Base-by-base conservation (phyloP, 495 filamentous ascomycete genomes). In the Hypoxylon perforatum region DNA sequence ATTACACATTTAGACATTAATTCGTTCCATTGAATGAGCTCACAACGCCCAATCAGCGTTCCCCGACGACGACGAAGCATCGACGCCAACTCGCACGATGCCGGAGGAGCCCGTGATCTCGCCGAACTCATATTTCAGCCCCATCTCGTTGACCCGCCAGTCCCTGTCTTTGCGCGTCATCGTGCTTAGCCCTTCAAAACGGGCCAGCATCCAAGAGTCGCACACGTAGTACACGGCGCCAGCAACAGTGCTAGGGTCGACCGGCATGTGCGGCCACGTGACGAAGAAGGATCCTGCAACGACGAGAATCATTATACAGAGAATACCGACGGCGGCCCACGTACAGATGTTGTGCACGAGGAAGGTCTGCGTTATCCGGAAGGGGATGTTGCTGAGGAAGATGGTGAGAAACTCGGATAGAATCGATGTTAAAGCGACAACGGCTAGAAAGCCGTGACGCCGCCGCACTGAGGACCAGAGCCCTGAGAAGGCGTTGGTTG, bases 301-400 rank as follows among this genome's bases (percentile, higher is more conserved):
- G 1, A 76, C 72, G 11, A 77, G 21, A 5, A 81, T 42, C 76
- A 81, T 81, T 22, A 74, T 15, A 14, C 47, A 48, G 28, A 82
- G 68, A 38, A 82, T 72, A 0, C 63, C 71, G 0, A 81, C 57
- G 18, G 74, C 67, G 11, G 74, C 48, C 69, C 75, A 79, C 3
- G 63, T 73, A 19, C 76, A 78, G 11, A 76, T 61, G 8, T 52
- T 41, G 59, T 76, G 74, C 11, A 72, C 70, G 1, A 63, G 55
- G 39, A 64, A 77, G 17, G 75, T 77, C 54, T 75, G 72, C 6
- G 71, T 78, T 10, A 75, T 55, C n/a, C 59, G 64, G 64, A 71
- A 80, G 3, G 76, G 80, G 8, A 83, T 69, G 49, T 77, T 78
- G 63, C 66, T 50, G 0, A 83, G 65, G 25, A 77, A 67, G 42